Evolutionary conservation across 495 filamentous ascomycete species (phyloP), one percentile per base, ranked within the genome.

Genomic region (Neurospora sp.): DNA sequence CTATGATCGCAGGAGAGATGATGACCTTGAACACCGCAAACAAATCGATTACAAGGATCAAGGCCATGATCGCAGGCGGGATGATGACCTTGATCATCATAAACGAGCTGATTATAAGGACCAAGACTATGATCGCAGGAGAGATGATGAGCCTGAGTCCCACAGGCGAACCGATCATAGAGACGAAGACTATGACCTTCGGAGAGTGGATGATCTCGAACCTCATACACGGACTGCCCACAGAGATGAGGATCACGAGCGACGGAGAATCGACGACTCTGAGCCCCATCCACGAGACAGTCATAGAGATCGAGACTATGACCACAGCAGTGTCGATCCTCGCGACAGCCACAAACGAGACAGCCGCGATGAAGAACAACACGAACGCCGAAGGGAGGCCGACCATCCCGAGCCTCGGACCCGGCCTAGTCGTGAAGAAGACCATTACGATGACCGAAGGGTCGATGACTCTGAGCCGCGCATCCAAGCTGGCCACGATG

Each of bases 381-480:
- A 35, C 53, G 53, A 65, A 35, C 27, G 78, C 75, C 7, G 79
- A 79, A n/a, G 77, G 69, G 10, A 80, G 76, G 68, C 41, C 75
- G 22, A 73, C 42, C 31, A 39, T 35, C 7, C 2, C 6, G 53
- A 65, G 31, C 27, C 53, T 37, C 53, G 27, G 7, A 65, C 53
- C 16, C 53, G 53, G 3, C 53, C 53, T 31, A 31, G 53, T 61
- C 22, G 12, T 16, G 53, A 61, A 8, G 53, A 61, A 61, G 53
- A 18, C 12, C 14, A 18, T 61, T 8, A 61, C 27, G 53, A 65
- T 27, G 53, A 65, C 53, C 53, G 27, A 31, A 65, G 10, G 53
- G 53, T 35, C 35, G 53, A 65, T 35, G 53, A 35, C 7, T 7
- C 53, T 37, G 69, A 70, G 53, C 27, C 27, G 22, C 53, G 27